Base-by-base conservation (phyloP, 352 stramenopile species). In the Phytopythium cucurbitacearum region DNA sequence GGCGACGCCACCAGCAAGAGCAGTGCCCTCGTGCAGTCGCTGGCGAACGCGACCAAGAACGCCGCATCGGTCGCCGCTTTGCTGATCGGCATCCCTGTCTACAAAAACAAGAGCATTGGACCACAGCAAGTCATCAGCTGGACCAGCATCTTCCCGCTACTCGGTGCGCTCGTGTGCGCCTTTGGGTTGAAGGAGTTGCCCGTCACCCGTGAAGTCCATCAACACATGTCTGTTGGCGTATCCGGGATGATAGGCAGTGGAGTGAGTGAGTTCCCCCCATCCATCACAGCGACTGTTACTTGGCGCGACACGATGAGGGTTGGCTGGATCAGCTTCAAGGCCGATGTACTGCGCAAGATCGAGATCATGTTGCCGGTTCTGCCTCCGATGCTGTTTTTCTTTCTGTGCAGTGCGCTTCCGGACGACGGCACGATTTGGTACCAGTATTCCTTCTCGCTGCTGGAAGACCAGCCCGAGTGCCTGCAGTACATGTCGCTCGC, bases 311-410 rank as follows among this genome's bases (percentile, higher is more conserved):
- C 35, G 16, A 12, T 64, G 13, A 59, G 34, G 37, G 61, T 34
- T 43, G 74, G 62, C 39, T 80, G 76, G 74, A 12, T n/a, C 8
- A 42, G 51, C 10, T 89, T 89, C 60, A 84, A 78, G 39, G 33
- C 21, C 1, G 76, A 89, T 43, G 15, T 75, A 7, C 53, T 57
- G 39, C 54, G 50, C 56, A 88, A 89, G 56, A 59, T 66, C 39
- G 54, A 63, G 32, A 65, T 83, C 28, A 67, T 91, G 35, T 56
- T 59, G 40, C 80, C 80, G 6, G 67, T 91, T 11, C 48, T 87
- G 32, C 80, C 82, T 3, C 73, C 75, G 4, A 89, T 93, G 76
- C 39, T 87, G 38, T 93, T 93, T 65, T 91, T 93, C 65, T 90
- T 85, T 40, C 60, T 93, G 32, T 93, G 73, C 53, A 90, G 76